Evolutionary conservation across 2,329 filamentous ascomycete genomes (phyloP), one percentile per base, ranked within the genome.

Genomic region (Verticillium longisporum): DNA sequence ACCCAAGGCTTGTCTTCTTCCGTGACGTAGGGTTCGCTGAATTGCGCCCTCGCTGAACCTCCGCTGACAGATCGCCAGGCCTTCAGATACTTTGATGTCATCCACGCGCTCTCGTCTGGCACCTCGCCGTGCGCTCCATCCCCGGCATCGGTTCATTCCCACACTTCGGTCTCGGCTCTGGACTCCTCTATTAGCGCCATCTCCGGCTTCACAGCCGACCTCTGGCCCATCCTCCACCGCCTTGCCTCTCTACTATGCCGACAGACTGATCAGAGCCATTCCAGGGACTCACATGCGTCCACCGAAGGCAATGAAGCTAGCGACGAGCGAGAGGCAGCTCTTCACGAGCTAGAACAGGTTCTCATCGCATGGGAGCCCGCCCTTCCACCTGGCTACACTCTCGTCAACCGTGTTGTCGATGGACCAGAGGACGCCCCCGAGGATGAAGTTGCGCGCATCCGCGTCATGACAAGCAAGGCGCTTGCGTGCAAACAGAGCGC

Each of bases 381-480:
- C 2, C 38, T 64, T 3, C 62, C 63, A 15, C 56, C 62, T 5
- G 60, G 63, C 7, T 64, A 60, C 21, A 62, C 61, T 13, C 58
- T 64, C 14, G 63, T 64, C 58, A 64, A 64, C 34, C 63, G 63
- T 33, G 60, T 64, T 13, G 63, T 63, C 1, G 63, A 64, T n/a
- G 63, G 63, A 9, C 62, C 63, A 15, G 45, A 59, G 55, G 36
- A 62, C 7, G 60, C 62, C 21, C 56, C 60, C 4, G 63, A 64
- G 37, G 32, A 58, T 4, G 62, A 64, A 41, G 62, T 64, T 14
- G 62, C 63, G 54, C 61, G 60, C 15, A 58, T 59, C 14, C 60
- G 63, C 38, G 63, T 58, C 58, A 58, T 61, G 31, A 63, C 63
- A 5, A 64, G 63, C 15, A 63, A 58, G 3, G 63, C 61, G 10